A percentile compares a stretch with the other conserved stretches of the same genome.
Evolutionary conservation across 75 land plant genomes (phyloP).

Genomic region (Adiantum capillusveneris): DNA sequence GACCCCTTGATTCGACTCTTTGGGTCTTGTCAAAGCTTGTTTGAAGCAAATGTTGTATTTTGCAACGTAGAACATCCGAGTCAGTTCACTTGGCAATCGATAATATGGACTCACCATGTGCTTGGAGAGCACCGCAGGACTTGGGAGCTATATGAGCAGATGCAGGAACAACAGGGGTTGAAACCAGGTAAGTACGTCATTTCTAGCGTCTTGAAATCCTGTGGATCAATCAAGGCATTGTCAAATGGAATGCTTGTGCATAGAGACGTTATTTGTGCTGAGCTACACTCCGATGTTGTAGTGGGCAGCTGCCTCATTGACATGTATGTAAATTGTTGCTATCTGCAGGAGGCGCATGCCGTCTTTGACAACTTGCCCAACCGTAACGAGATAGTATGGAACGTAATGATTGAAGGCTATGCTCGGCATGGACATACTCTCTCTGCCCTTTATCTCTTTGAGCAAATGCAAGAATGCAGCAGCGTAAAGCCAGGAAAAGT

Average conservation of each 20-base stretch:
- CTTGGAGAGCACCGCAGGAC: no score
- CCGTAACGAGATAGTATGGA: slow-evolving; percentile 46
- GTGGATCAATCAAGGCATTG: no score
- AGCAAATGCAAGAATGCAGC: slow-evolving; percentile 19
- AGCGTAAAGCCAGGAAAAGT: slow-evolving; percentile 35
- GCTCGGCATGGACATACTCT: slow-evolving; percentile 42
- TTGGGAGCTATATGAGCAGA: no score
- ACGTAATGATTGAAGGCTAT: slow-evolving; percentile 52
- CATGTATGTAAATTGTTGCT: slow-evolving; percentile 26
- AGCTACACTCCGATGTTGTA: not conserved
- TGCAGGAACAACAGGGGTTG: no score
- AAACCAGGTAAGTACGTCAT: no score
- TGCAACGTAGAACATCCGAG: no score
- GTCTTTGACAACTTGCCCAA: slow-evolving; percentile 38
- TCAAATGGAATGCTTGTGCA: not conserved
- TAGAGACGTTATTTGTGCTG: not conserved
- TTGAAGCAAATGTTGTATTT: no score
- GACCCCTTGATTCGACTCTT: no score
- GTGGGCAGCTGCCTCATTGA: slow-evolving; percentile 1
- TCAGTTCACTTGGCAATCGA: no score
- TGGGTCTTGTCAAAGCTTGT: no score
- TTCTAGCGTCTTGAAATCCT: no score
- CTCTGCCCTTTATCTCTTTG: slow-evolving; percentile 35
- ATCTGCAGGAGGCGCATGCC: slow-evolving; percentile 25
- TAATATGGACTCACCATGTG: no score